phyloP scores from a whole-genome alignment of 345 rosid genomes.

The Odontarrhena argentea region DNA sequence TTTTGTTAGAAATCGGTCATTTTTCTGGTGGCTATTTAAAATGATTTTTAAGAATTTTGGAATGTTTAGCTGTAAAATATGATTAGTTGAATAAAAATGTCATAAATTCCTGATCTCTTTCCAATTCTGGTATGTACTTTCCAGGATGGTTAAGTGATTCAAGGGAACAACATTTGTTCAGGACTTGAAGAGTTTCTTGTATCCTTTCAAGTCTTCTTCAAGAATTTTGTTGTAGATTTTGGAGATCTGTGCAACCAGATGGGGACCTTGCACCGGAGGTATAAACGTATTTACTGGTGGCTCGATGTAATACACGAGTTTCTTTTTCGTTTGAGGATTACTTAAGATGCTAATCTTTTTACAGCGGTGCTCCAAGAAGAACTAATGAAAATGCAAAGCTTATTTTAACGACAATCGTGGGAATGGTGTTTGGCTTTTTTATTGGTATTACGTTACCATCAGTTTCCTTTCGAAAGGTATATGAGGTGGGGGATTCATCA shows the following conservation, averaged over 20 bases:
- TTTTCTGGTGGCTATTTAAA: slow-evolving; percentile 6
- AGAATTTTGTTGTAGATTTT: slow-evolving; percentile 39
- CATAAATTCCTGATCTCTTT: slow-evolving; percentile 2
- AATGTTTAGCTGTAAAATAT: neutral
- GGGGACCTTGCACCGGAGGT: slow-evolving; percentile 76
- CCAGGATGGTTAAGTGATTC: slow-evolving; percentile 8
- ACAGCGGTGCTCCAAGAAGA: slow-evolving; percentile 67
- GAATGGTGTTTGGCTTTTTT: slow-evolving; percentile 73
- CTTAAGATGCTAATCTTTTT: slow-evolving; percentile 11
- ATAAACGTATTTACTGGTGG: neutral
- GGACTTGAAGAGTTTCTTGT: slow-evolving; percentile 40
- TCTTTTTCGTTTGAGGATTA: neutral
- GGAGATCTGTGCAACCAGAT: slow-evolving; percentile 39
- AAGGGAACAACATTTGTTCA: neutral
- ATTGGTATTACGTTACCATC: slow-evolving; percentile 75
- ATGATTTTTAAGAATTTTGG: slow-evolving; percentile 6
- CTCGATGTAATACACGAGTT: neutral
- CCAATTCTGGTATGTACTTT: neutral
- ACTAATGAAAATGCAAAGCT: slow-evolving; percentile 59
- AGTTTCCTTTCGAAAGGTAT: slow-evolving; percentile 66
- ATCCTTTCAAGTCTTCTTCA: slow-evolving; percentile 37
- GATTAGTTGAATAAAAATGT: slow-evolving; percentile 27
- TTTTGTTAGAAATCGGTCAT: neutral
- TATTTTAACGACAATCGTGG: slow-evolving; percentile 56
- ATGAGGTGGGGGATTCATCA: neutral